These are phyloP conservation scores for Buxus sempervirens DNA, from an alignment of 164 flowering plant species.

Conservation along the genomic window DNA sequence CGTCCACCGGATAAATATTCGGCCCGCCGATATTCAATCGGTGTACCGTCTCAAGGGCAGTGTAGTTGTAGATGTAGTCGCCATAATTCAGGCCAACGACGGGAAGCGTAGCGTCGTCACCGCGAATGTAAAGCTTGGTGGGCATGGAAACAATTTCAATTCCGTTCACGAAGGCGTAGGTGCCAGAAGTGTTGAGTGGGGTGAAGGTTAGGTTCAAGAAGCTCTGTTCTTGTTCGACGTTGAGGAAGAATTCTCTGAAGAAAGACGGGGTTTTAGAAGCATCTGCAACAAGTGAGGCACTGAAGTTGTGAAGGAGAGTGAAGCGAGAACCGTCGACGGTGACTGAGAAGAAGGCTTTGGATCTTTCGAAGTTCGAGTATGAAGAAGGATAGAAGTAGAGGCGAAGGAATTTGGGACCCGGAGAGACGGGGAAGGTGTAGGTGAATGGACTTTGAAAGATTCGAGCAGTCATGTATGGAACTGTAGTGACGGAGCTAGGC, in stretches of 20 bases:
- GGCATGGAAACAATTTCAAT: constrained; percentile 22
- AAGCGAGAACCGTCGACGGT: neutral
- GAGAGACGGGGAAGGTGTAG: constrained; percentile 11
- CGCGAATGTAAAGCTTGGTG: constrained; percentile 1
- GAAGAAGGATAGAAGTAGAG: constrained; percentile 14
- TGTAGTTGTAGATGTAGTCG: neutral
- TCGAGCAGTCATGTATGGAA: constrained; percentile 20
- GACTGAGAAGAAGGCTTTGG: constrained; percentile 15
- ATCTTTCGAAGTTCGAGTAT: neutral
- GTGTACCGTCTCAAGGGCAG: constrained; percentile 18
- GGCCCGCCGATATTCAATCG: constrained; percentile 19
- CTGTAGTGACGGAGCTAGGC: neutral
- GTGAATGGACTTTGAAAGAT: constrained; percentile 7
- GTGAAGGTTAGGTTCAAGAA: neutral
- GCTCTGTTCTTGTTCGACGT: neutral
- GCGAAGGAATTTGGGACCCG: constrained; percentile 11
- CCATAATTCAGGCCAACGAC: constrained; percentile 4
- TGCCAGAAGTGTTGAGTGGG: neutral
- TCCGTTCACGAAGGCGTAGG: constrained; percentile 19
- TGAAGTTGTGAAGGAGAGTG: constrained; percentile 21
- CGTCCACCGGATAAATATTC: neutral
- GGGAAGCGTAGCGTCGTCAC: neutral
- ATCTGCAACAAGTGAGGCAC: constrained; percentile 9
- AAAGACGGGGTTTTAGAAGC: neutral
- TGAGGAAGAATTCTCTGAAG: constrained; percentile 16